Percentiles rank a stretch among this genome's conserved stretches.
Evolutionary conservation across 2,329 filamentous ascomycete species (phyloP).

Genomic region (Neopestalotiopsis sp.): DNA sequence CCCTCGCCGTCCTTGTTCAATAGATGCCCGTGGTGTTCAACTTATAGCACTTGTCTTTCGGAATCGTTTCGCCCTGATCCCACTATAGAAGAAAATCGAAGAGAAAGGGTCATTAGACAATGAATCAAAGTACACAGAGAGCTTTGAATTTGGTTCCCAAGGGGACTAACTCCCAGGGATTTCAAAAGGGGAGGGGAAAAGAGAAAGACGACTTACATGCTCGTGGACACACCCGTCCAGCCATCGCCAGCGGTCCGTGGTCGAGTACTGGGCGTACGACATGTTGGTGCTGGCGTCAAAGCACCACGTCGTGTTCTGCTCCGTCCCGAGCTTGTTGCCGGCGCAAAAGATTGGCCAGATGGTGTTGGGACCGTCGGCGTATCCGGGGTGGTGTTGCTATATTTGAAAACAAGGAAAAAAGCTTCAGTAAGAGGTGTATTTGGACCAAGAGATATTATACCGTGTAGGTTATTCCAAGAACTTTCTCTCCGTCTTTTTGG

Average conservation of each 20-base stretch:
- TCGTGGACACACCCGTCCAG: slow-evolving; percentile 46
- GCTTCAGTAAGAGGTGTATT: background rate
- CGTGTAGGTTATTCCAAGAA: too few species aligned
- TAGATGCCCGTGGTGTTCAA: slow-evolving; percentile 14
- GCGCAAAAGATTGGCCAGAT: slow-evolving; percentile 47
- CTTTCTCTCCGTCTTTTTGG: too few species aligned
- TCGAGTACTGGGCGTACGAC: slow-evolving; percentile 45
- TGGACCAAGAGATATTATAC: background rate
- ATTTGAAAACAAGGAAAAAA: background rate
- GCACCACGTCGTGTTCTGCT: slow-evolving; percentile 40
- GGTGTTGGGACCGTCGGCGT: slow-evolving; percentile 38
- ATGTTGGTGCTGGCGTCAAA: slow-evolving; percentile 46
- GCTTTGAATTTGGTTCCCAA: too few species aligned
- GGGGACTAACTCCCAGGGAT: background rate
- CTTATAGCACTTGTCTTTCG: slow-evolving; percentile 35
- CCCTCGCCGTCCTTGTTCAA: background rate
- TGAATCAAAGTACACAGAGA: too few species aligned
- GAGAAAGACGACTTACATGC: slow-evolving; percentile 37
- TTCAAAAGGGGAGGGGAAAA: background rate
- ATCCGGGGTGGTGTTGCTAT: slow-evolving; percentile 46
- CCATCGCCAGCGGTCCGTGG: slow-evolving; percentile 45
- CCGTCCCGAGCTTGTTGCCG: slow-evolving; percentile 40
- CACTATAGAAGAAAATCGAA: slow-evolving; percentile 30
- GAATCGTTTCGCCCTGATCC: slow-evolving; percentile 40
- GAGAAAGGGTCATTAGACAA: too few species aligned